Conservation (phyloP, 2,329 filamentous ascomycete genomes). For the Ustilaginoidea virens region DNA sequence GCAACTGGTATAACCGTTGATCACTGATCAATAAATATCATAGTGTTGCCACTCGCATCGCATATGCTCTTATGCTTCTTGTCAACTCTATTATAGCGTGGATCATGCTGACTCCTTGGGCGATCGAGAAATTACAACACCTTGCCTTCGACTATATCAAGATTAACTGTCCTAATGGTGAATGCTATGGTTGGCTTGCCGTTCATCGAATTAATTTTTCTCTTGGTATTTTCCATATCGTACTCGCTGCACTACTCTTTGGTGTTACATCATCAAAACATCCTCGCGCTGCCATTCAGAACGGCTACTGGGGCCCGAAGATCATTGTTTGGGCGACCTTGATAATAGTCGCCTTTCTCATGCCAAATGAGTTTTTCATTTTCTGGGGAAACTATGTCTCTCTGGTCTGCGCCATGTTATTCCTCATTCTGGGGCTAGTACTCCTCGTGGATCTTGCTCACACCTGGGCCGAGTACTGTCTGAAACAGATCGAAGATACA, state of each 20-base stretch:
- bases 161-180: slow-evolving; percentile 77
- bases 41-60: slow-evolving; percentile 95
- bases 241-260: slow-evolving; percentile 70
- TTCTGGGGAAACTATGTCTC: slow-evolving; percentile 93
- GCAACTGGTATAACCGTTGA: too few species aligned
- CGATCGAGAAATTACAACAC: slow-evolving; percentile 86
- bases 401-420: slow-evolving; percentile 76
- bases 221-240: slow-evolving; percentile 81
- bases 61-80: slow-evolving; percentile 85
- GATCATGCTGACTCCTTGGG: slow-evolving; percentile 99
- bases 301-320: slow-evolving; percentile 98
- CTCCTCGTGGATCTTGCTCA: slow-evolving; percentile 90
- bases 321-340: slow-evolving; percentile 76
- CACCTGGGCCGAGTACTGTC: slow-evolving; percentile 92
- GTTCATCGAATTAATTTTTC: slow-evolving; percentile 98
- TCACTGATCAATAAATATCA: too few species aligned
- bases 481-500: slow-evolving; percentile 79
- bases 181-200: slow-evolving; percentile 90
- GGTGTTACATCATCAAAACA: slow-evolving; percentile 81
- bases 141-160: slow-evolving; percentile 91
- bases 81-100: slow-evolving; percentile 94
- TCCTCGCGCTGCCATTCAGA: slow-evolving; percentile 76
- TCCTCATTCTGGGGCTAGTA: slow-evolving; percentile 82
- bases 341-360: slow-evolving; percentile 85
- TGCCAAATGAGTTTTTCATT: slow-evolving; percentile 88